Conservation (phyloP, 225 moss, liverwort and hornwort genomes). For the Lunularia cruciata region DNA sequence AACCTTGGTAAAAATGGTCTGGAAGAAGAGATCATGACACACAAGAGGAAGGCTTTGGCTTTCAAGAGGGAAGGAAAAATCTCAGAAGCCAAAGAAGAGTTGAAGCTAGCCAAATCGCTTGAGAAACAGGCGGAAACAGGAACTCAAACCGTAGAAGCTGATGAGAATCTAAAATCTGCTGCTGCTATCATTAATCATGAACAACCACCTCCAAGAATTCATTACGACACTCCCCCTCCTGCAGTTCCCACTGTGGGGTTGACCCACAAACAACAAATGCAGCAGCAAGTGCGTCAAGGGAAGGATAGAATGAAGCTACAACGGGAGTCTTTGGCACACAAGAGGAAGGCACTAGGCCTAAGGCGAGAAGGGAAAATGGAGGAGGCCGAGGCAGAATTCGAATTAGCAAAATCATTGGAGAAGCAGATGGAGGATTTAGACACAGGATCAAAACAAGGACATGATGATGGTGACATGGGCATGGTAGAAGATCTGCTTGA, state of each 20-base stretch:
- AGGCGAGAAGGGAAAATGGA: constrained; percentile 90
- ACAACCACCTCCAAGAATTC: constrained; percentile 9
- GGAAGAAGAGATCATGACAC: constrained; percentile 68
- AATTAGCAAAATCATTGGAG: constrained; percentile 85
- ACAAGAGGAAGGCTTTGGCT: constrained; percentile 79
- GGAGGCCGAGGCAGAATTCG: constrained; percentile 92
- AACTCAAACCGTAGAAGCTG: neutral
- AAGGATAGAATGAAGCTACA: constrained; percentile 99
- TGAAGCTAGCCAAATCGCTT: constrained; percentile 76
- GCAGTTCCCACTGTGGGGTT: constrained; percentile 11
- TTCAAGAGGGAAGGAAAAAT: constrained; percentile 86
- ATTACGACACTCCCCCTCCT: neutral
- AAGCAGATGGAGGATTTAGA: constrained; percentile 92
- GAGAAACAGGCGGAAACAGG: constrained; percentile 55
- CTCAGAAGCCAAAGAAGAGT: constrained; percentile 80
- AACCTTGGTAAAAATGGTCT: constrained; percentile 25
- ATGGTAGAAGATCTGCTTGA: constrained; percentile 84
- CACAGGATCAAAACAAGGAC: constrained; percentile 57
- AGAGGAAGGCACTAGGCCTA: constrained; percentile 84
- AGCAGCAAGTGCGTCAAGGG: constrained; percentile 83
- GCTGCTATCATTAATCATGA: neutral
- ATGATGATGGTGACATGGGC: constrained; percentile 59
- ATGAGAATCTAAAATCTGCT: constrained; percentile 8
- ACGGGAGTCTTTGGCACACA: constrained; percentile 93
- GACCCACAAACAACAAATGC: constrained; percentile 78